phyloP scores from a whole-genome alignment of 1,139 yeast genomes.

The Hemisphaericaspora xylofermentans region DNA sequence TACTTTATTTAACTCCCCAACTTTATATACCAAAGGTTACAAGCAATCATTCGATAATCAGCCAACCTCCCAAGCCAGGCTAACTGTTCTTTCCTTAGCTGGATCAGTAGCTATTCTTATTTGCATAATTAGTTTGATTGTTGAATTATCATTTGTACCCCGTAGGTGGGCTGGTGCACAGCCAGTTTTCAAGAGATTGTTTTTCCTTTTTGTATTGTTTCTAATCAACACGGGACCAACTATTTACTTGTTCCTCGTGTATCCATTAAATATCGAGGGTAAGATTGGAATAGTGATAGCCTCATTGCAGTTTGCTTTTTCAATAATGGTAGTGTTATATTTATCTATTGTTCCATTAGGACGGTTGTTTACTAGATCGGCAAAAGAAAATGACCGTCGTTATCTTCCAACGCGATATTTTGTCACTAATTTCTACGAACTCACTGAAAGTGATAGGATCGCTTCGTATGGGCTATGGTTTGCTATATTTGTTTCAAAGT shows the following conservation, averaged over 20 bases:
- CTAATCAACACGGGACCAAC: conserved; percentile 40
- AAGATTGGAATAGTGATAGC: conserved; percentile 37
- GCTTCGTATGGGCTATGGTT: conserved; percentile 51
- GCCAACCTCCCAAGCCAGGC: conserved; percentile 45
- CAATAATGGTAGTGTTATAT: conserved; percentile 42
- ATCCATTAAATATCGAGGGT: conserved; percentile 26
- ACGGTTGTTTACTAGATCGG: conserved; percentile 30
- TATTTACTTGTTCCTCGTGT: conserved; percentile 33
- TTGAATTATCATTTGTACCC: conserved; percentile 53
- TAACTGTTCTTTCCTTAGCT: conserved; percentile 52
- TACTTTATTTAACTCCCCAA: conserved; percentile 52
- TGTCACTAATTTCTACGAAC: conserved; percentile 33
- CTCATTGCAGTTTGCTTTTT: conserved; percentile 43
- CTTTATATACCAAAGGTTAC: conserved; percentile 53
- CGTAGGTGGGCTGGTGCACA: conserved; percentile 56
- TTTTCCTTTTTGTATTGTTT: conserved; percentile 29
- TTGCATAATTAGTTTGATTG: conserved; percentile 39
- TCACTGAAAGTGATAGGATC: conserved; percentile 37
- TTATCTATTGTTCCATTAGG: conserved; percentile 49
- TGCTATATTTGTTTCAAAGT: conserved; percentile 45
- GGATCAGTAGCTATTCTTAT: conserved; percentile 49
- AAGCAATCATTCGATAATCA: conserved; percentile 43
- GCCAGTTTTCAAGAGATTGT: conserved; percentile 37
- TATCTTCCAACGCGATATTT: conserved; percentile 36
- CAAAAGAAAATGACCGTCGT: conserved; percentile 21